Evolutionary conservation across 2,329 filamentous ascomycete species (phyloP).

Genomic region (Hysterium pulicare): DNA sequence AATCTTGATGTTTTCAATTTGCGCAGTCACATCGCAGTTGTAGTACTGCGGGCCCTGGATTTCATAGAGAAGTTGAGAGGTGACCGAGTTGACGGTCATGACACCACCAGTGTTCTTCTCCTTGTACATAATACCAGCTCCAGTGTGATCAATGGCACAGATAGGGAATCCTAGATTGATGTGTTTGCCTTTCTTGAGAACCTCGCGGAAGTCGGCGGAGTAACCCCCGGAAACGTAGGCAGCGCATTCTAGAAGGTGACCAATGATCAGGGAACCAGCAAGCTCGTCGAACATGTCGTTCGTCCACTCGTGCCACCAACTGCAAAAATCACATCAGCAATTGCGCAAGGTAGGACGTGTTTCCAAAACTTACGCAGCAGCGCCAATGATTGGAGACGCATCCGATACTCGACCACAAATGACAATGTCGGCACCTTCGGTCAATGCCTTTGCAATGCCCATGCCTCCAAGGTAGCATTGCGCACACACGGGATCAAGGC

Average conservation of each 20-base stretch:
- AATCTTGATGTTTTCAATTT: constrained; percentile 50
- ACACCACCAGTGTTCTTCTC: constrained; percentile 38
- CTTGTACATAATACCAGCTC: constrained; percentile 47
- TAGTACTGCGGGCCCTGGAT: constrained; percentile 43
- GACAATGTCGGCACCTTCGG: constrained; percentile 39
- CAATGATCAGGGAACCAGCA: constrained; percentile 37
- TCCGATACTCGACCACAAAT: constrained; percentile 42
- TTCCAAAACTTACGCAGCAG: constrained; percentile 28
- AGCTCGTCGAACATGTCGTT: constrained; percentile 34
- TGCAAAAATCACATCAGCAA: constrained; percentile 8
- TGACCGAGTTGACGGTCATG: constrained; percentile 21
- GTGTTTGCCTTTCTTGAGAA: constrained; percentile 29
- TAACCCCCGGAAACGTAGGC: constrained; percentile 43
- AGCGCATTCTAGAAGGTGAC: constrained; percentile 41
- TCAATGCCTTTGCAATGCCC: constrained; percentile 39
- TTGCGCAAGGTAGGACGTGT: constrained; percentile 32
- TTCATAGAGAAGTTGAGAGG: constrained; percentile 42
- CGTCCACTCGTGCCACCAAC: constrained; percentile 41
- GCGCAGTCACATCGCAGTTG: constrained; percentile 55
- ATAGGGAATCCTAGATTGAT: constrained; percentile 47
- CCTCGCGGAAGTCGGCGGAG: constrained; percentile 39
- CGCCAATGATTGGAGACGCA: constrained; percentile 39
- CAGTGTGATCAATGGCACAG: constrained; percentile 45
- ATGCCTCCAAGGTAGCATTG: constrained; percentile 40
- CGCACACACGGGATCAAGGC: constrained; percentile 22